These are phyloP conservation scores for Plasmodium falciparum DNA, from an alignment of 169 alveolate species.

Conservation along the genomic window DNA sequence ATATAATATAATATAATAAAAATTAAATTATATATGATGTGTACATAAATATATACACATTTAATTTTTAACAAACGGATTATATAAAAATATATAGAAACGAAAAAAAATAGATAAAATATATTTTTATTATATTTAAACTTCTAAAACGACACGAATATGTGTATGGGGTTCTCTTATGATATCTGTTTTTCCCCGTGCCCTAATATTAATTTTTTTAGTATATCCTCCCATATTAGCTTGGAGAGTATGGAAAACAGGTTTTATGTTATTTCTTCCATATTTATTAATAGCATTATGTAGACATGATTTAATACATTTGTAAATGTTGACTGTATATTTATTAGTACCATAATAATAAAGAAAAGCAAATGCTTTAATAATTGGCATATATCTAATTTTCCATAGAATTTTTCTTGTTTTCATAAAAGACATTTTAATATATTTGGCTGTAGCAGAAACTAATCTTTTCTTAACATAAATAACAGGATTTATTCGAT, in stretches of 20 bases:
- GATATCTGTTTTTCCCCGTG: conserved; percentile 70
- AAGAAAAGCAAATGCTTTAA: conserved; percentile 63
- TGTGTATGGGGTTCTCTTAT: conserved; percentile 76
- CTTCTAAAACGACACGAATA: conserved; percentile 72
- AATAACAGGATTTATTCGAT: conserved; percentile 66
- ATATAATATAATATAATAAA: too few relatives aligned
- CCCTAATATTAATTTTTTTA: conserved; percentile 61
- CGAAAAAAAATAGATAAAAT: background rate
- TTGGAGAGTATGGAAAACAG: conserved; percentile 72
- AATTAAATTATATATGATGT: too few relatives aligned
- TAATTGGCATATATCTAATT: conserved; percentile 68
- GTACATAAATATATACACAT: too few relatives aligned
- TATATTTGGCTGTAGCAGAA: conserved; percentile 70
- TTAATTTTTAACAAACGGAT: background rate
- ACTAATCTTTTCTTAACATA: conserved; percentile 71
- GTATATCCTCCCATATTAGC: conserved; percentile 76
- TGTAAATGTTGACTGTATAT: conserved; percentile 74
- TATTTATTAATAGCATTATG: conserved; percentile 70
- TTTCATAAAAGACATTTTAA: conserved; percentile 64
- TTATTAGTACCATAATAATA: conserved; percentile 68
- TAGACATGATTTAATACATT: conserved; percentile 62
- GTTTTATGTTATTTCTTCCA: conserved; percentile 67
- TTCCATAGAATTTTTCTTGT: conserved; percentile 74
- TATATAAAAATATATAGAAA: background rate
- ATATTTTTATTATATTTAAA: background rate